These are phyloP conservation scores for Candida lessepsii DNA, from an alignment of 805 yeast species.

Conservation along the genomic window DNA sequence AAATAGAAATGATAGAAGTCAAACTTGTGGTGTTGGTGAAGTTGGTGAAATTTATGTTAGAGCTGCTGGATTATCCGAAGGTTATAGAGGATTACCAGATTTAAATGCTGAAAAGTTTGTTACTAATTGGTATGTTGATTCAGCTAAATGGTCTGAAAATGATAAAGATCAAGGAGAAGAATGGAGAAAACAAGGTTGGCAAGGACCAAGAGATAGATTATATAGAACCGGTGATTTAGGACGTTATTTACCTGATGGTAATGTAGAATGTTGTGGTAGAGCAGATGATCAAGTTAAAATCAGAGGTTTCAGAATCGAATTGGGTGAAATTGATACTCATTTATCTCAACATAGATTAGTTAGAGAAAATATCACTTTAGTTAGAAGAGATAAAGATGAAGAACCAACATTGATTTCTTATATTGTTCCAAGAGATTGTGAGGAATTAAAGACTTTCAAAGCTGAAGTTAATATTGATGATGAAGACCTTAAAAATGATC, in stretches of 20 bases:
- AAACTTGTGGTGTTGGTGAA: constrained; percentile 97
- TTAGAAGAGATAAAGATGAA: constrained; percentile 85
- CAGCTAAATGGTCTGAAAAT: constrained; percentile 56
- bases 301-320: constrained; percentile 96
- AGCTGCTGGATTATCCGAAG: constrained; percentile 97
- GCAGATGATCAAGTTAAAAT: constrained; percentile 99
- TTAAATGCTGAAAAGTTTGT: constrained; percentile 84
- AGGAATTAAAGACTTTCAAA: constrained; percentile 49
- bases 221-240: constrained; percentile 98
- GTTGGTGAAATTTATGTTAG: constrained; percentile 98
- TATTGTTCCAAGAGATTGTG: constrained; percentile 69
- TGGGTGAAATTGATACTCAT: constrained; percentile 98
- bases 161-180: constrained; percentile 50
- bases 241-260: constrained; percentile 93
- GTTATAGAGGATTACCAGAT: constrained; percentile 89
- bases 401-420: constrained; percentile 91
- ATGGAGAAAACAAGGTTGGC: constrained; percentile 78
- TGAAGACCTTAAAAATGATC: constrained; percentile 49
- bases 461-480: constrained; percentile 41
- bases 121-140: constrained; percentile 83
- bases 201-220: constrained; percentile 92
- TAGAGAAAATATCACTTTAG: constrained; percentile 90
- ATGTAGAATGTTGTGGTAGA: constrained; percentile 97
- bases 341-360: constrained; percentile 90
- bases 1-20: constrained; percentile 82